Evolutionary conservation across 1,284 basidiomycete species (phyloP).

Genomic region (Agroathelia rolfsii): DNA sequence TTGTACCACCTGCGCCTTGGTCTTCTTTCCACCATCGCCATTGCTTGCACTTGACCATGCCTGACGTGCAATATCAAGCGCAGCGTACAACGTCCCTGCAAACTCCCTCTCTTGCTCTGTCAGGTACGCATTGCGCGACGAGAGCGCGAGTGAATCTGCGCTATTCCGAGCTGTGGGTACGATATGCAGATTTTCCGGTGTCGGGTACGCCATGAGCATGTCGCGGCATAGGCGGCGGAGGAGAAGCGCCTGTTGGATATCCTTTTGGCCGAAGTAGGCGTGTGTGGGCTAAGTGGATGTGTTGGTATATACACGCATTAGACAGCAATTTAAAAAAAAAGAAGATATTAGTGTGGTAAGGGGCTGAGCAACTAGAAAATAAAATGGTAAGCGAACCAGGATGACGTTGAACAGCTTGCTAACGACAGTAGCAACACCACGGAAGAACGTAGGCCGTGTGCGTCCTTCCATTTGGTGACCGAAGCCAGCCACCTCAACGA

Average conservation of each 20-base stretch:
- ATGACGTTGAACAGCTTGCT: constrained; percentile 92
- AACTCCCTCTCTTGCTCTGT: constrained; percentile 49
- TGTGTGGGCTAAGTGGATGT: constrained; percentile 80
- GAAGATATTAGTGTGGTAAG: too few relatives aligned
- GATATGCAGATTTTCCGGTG: constrained; percentile 63
- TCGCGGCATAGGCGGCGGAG: constrained; percentile 80
- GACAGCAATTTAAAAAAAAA: too few relatives aligned
- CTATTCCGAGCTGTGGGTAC: constrained; percentile 74
- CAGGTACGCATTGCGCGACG: constrained; percentile 87
- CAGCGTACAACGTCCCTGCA: constrained; percentile 67
- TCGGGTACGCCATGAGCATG: constrained; percentile 71
- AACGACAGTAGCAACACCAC: constrained; percentile 92
- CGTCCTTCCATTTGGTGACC: constrained; percentile 81
- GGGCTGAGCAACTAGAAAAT: too few relatives aligned
- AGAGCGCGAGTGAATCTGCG: constrained; percentile 67
- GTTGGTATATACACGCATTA: too few relatives aligned
- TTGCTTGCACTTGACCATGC: constrained; percentile 41
- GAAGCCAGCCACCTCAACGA: constrained; percentile 85
- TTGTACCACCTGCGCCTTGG: constrained; percentile 19
- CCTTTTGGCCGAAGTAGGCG: constrained; percentile 97
- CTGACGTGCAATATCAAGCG: constrained; percentile 46
- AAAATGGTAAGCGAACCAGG: constrained; percentile 41
- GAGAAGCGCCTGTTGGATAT: constrained; percentile 92
- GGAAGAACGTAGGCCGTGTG: constrained; percentile 85
- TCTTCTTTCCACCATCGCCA: constrained; percentile 28